Base-by-base conservation (phyloP, 2,329 filamentous ascomycete genomes). In the Xylaria sp. region DNA sequence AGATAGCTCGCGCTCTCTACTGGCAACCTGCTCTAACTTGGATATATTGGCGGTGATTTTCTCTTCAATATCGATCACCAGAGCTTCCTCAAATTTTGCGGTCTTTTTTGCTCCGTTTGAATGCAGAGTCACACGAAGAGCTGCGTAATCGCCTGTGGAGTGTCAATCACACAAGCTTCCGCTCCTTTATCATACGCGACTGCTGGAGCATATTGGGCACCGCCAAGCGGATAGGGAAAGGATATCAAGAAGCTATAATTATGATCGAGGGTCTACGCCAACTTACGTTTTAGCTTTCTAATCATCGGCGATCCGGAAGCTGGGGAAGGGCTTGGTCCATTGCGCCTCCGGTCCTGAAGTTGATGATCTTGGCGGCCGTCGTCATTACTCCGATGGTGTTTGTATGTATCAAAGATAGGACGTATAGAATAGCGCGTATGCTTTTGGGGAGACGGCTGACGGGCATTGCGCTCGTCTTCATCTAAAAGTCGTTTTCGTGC, bases 71-170 rank as follows among this genome's bases (percentile, higher is more conserved):
- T 73, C 65, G 0, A 46, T 59, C 2, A 59, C 57, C 2, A 78
- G 56, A 12, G 65, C 50, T 31, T 72, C 57, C 56, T 73, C 70
- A n/a, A 66, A 57, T 28, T 67, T 65, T 31, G 74, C 72, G 18
- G 78, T 67, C 13, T 71, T 51, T 12, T 70, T 66, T 28, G 76
- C 50, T 9, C 69, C 71, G 15, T 71, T 70, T 56, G 74, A 76
- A 64, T 78, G 77, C 8, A 78, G 52, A 13, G 73, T 72, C 23
- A 72, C 71, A 31, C 76, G 76, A 15, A 78, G 71, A 28, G 73
- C 54, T 41, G 72, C 67, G 66, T 75, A 77, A 59, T 71, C 72
- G 56, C 66, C 76, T 78, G 25, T 13, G 39, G 12, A 28, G 25
- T 37, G 46, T 73, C 63, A 74, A 65, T 34, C 52, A 31, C 12